Conservation (phyloP, 176 grass and related monocot species). For the Lolium perenne region DNA sequence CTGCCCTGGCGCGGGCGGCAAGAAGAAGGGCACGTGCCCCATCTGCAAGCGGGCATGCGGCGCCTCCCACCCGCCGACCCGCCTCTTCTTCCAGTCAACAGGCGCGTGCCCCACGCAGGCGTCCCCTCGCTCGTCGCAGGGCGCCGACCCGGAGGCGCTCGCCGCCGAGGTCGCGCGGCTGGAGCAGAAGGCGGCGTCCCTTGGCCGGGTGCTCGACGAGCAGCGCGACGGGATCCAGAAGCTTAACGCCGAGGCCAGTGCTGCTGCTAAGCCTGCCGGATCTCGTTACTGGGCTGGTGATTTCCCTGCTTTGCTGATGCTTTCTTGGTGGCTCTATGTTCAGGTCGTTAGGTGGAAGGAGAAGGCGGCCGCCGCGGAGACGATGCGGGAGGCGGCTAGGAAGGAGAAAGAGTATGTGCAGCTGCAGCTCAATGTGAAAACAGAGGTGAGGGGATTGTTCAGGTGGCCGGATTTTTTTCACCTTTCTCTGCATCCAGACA, state of each 20-base stretch:
- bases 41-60: constrained; percentile 88
- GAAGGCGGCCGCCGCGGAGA: constrained; percentile 39
- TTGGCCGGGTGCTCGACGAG: constrained; percentile 46
- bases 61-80: constrained; percentile 57
- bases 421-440: constrained; percentile 64
- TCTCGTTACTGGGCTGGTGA: background rate
- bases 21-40: constrained; percentile 86
- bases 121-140: background rate
- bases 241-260: constrained; percentile 57
- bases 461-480: background rate
- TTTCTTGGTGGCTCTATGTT: constrained; percentile 16
- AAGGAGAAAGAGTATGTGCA: constrained; percentile 66
- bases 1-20: constrained; percentile 64
- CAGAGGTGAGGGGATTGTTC: constrained; percentile 52
- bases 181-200: constrained; percentile 65
- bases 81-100: constrained; percentile 92
- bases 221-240: constrained; percentile 63
- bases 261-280: background rate
- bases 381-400: constrained; percentile 48
- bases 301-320: constrained; percentile 18
- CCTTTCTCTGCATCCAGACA: background rate
- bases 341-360: constrained; percentile 56
- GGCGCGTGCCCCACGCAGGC: constrained; percentile 48
- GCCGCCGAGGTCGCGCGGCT: constrained; percentile 64
- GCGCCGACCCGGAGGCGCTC: constrained; percentile 47